Evolutionary conservation across 106 monocot species (phyloP), one percentile per base, ranked within the genome.

Genomic region (Xerophyta viscosa): DNA sequence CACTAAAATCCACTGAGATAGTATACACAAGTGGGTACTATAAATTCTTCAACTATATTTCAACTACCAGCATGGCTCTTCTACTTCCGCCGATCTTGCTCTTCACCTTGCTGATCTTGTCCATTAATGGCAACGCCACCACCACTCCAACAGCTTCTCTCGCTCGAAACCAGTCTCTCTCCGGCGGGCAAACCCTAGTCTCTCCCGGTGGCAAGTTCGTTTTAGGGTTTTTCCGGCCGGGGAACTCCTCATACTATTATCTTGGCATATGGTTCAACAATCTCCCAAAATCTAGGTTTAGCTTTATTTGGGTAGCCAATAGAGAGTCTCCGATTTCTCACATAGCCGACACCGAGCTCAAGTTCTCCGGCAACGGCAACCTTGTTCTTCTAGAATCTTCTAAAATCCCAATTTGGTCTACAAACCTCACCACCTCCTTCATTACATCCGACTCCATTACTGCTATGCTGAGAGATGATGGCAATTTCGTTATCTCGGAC

Each of bases 281-380:
- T 33, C 59, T 9, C 69, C 68, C 1, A 11, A 18, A 1, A 48
- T 52, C 33, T 33, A 33, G 11, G 11, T 11, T 33, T 46, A 73
- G 73, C 8, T 41, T 65, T 27, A 11, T 79, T 33, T 79, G 79
- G 79, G 69, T 79, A 10, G 73, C 63, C n/a, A 79, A 79, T 53
- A 50, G 79, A 55, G 68, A 37, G 20, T 20, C 18, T 1, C 73
- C 79, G 2, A 8, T 65, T 17, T 22, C 73, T 24, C 25, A 60
- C 42, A 20, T 54, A 29, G 10, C 53, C 0, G 26, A 31, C 22
- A 58, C 73, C 0, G 58, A 69, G 69, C 73, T 79, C 31, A 59
- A 27, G 30, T 47, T 79, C 29, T 63, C 79, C 15, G 23, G 41
- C 14, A 54, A 51, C 24, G 79, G 69, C 54, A 48, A 69, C 24